Conservation (phyloP, 306 rosid genomes). For the Sphenostylis stenocarpa region DNA sequence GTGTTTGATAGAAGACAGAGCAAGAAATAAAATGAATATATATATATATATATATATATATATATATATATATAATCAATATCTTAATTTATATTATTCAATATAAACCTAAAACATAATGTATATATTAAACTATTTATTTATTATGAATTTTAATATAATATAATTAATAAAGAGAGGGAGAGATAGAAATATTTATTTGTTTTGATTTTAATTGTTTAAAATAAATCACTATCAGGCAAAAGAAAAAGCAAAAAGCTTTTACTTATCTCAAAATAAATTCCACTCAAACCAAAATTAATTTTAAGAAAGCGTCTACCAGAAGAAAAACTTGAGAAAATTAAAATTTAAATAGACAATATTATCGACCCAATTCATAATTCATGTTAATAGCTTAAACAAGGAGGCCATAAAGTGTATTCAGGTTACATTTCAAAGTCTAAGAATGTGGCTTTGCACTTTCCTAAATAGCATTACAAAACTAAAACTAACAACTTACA, state of each 20-base stretch:
- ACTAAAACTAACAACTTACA: too few species aligned
- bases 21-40: too few species aligned
- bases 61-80: too few species aligned
- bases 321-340: neutral
- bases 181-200: too few species aligned
- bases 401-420: neutral
- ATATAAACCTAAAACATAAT: neutral
- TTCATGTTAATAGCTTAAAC: neutral
- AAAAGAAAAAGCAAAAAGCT: neutral
- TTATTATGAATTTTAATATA: too few species aligned
- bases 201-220: neutral
- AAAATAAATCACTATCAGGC: neutral
- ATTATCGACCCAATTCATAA: neutral
- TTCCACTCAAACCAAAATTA: neutral
- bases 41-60: too few species aligned
- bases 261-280: neutral
- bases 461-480: neutral
- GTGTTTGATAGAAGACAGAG: too few species aligned
- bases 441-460: neutral
- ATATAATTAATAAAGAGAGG: too few species aligned
- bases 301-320: neutral
- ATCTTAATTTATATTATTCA: neutral
- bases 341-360: neutral
- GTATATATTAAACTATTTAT: too few species aligned
- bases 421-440: neutral